Evolutionary conservation across 2,329 filamentous ascomycete genomes (phyloP), one percentile per base, ranked within the genome.

Genomic region (Ophiostoma piceae): DNA sequence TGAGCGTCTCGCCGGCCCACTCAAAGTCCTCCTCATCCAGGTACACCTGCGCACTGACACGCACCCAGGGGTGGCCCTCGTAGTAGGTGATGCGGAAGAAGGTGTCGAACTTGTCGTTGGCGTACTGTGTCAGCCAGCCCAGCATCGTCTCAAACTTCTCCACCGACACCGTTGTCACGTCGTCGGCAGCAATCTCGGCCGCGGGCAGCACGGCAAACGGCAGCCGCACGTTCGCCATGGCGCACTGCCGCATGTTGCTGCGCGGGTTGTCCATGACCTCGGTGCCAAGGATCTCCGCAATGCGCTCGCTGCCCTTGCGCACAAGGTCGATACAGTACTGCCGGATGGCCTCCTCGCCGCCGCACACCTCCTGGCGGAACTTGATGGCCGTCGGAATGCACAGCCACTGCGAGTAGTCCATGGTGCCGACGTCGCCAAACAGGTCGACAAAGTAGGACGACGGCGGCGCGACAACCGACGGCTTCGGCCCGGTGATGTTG

Each of bases 31-130:
- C 80, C 69, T 85, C 77, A 65, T 89, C 88, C 51, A 92, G 77
- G 76, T 90, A 92, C 1, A 90, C 80, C 79, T 92, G 89, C 29
- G 81, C 88, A 75, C 87, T 89, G 69, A 92, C 75, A 54, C 90
- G 79, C 0, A 82, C 80, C 88, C 88, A 92, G 77, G 88, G 83
- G 70, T 78, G 80, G 0, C 82, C 83, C 0, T 79, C 82, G 75
- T 90, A 86, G 47, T 81, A 80, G 68, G 85, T 82, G 11, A 87
- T 79, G 14, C 85, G 82, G 64, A 90, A 79, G 74, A 88, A 90
- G 0, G 88, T 90, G 62, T 85, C 79, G 73, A 81, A 79, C 43
- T 82, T 79, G 1, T 78, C 73, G 16, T 81, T 74, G 29, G 85
- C 71, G 3, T 75, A 78, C 16, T 75, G 72, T 67, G 82, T 76